Evolutionary conservation across 495 filamentous ascomycete genomes (phyloP), one percentile per base, ranked within the genome.

Genomic region (Xylaria scruposa): DNA sequence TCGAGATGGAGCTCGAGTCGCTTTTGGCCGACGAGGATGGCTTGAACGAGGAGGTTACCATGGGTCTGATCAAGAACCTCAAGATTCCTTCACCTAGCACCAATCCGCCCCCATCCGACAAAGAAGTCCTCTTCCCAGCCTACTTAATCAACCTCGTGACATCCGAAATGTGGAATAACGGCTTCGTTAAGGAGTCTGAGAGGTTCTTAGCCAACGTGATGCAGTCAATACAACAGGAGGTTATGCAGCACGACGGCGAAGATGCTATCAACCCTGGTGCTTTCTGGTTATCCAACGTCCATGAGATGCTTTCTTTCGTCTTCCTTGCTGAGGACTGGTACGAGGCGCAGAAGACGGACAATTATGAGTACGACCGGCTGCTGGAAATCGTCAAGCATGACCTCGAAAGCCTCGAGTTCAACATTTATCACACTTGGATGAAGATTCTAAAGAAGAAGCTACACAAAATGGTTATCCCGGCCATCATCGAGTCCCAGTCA

Each of bases 361-460:
- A 99, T 77, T 97, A 95, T 81, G 96, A 98, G 84, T 99, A 99
- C 75, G 97, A 99, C 83, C 92, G 97, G 72, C 86, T 99, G 42
- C 83, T 99, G 77, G 96, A 99, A 79, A 98, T 99, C 78, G 96
- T 98, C 73, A 99, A 99, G 87, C 96, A 98, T 76, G 96, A 99
- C 76, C 86, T 99, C 63, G 96, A 99, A 84, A 97, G 93, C 81
- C 85, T 99, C 56, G 96, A 99, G 82, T 99, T 99, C 88, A 99
- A 99, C 85, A 98, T 99, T 79, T 99, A 99, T 82, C 97, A 99
- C 82, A 99, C 96, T 13, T 99, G 96, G 96, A 99, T 99, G 96
- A 99, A 99, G 86, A 94, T 97, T 54, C 87, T 99, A 77, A 99
- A 99, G 87, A 97, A 97, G 87, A 97, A 97, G 82, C 87, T 99